Conservation (phyloP, 805 yeast species). For the Lipomyces spencermartinsiae region DNA sequence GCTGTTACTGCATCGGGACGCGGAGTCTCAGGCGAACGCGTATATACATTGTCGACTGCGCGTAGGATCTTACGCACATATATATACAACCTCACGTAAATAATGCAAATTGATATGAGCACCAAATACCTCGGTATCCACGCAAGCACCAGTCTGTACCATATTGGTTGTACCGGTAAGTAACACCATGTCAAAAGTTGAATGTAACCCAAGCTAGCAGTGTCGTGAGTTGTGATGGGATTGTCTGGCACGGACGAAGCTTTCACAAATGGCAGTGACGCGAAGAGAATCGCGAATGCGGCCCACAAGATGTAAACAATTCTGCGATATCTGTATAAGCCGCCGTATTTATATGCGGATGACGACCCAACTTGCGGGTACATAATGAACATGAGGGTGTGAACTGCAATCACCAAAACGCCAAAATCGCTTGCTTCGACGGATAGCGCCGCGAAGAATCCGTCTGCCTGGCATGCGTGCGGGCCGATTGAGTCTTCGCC, state of each 20-base stretch:
- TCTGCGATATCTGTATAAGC: slow-evolving; percentile 65
- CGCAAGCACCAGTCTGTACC: slow-evolving; percentile 74
- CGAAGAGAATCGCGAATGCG: slow-evolving; percentile 68
- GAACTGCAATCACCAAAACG: slow-evolving; percentile 80
- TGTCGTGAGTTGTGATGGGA: slow-evolving; percentile 39
- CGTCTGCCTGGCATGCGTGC: slow-evolving; percentile 34
- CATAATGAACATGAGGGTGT: slow-evolving; percentile 76
- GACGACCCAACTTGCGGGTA: slow-evolving; percentile 30
- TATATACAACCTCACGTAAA: slow-evolving; percentile 73
- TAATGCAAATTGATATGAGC: slow-evolving; percentile 62
- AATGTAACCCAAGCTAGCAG: slow-evolving; percentile 55
- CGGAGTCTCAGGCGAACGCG: neutral
- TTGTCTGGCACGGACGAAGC: slow-evolving; percentile 7
- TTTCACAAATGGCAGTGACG: slow-evolving; percentile 71
- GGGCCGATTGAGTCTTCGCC: slow-evolving; percentile 32
- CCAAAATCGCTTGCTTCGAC: slow-evolving; percentile 73
- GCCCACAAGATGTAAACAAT: slow-evolving; percentile 65
- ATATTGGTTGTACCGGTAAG: slow-evolving; percentile 70
- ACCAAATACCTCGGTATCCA: slow-evolving; percentile 84
- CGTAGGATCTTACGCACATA: slow-evolving; percentile 71
- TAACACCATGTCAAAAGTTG: slow-evolving; percentile 80
- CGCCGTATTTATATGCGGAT: slow-evolving; percentile 46
- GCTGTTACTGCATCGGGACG: neutral
- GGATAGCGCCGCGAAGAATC: slow-evolving; percentile 34
- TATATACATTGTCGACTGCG: slow-evolving; percentile 27